These are phyloP conservation scores for Suillus luteus DNA, from an alignment of 768 basidiomycete species.

Conservation along the genomic window DNA sequence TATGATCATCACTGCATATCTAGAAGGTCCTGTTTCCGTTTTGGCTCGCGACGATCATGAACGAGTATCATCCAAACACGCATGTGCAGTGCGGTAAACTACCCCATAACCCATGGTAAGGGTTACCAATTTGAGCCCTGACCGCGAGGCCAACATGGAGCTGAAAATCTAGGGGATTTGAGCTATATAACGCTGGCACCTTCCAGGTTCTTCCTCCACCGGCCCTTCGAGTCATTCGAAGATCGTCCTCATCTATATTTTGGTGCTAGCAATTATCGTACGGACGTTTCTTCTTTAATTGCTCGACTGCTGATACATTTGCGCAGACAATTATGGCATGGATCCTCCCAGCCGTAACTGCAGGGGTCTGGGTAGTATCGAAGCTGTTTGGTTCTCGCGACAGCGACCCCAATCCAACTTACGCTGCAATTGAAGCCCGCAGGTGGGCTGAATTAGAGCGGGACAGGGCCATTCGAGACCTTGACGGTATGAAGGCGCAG, in stretches of 20 bases:
- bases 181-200: neutral
- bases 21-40: neutral
- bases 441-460: neutral
- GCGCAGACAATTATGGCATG: neutral
- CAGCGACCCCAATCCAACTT: constrained; percentile 3
- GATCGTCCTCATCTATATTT: neutral
- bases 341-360: neutral
- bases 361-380: neutral
- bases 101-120: neutral
- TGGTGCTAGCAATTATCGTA: neutral
- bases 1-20: neutral
- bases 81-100: neutral
- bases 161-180: neutral
- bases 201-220: neutral
- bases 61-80: neutral
- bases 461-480: neutral
- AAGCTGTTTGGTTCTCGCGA: neutral
- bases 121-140: neutral
- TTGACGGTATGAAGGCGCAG: neutral
- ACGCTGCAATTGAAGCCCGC: neutral
- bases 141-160: neutral
- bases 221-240: neutral
- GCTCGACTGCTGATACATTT: neutral
- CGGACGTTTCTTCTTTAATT: neutral
- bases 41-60: neutral